phyloP scores from a whole-genome alignment of 2,329 filamentous ascomycete genomes.

The Microsporum canis region DNA sequence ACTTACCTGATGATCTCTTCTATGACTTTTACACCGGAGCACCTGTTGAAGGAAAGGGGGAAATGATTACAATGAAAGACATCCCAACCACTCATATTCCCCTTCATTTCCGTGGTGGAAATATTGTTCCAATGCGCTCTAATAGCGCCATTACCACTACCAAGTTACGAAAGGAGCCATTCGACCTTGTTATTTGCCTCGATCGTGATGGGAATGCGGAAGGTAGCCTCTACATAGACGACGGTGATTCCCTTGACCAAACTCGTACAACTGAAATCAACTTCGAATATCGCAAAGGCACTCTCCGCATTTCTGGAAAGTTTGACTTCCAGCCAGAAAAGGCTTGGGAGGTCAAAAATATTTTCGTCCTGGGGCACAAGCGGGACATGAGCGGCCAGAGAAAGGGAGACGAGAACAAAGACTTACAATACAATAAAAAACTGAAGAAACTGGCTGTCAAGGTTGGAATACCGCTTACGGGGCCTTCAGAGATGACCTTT shows the following conservation, averaged over 20 bases:
- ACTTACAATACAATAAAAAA: constrained; percentile 7
- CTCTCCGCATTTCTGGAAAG: constrained; percentile 16
- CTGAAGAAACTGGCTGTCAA: constrained; percentile 3
- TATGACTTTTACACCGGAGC: constrained; percentile 49
- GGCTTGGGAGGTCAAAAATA: constrained; percentile 35
- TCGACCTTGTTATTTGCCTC: constrained; percentile 60
- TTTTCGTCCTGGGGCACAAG: constrained; percentile 40
- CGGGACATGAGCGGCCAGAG: background rate
- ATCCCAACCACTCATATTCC: constrained; percentile 46
- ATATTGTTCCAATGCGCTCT: constrained; percentile 46
- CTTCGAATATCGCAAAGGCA: constrained; percentile 45
- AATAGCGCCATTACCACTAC: constrained; percentile 48
- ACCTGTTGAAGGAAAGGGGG: constrained; percentile 37
- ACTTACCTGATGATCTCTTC: constrained; percentile 48
- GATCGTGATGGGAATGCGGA: constrained; percentile 50
- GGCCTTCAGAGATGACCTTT: constrained; percentile 6
- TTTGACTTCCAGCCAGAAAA: constrained; percentile 14
- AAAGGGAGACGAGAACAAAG: background rate
- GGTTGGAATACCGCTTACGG: constrained; percentile 8
- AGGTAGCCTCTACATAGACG: constrained; percentile 65
- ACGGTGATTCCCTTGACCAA: constrained; percentile 59
- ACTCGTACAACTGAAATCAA: constrained; percentile 41
- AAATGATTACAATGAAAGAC: constrained; percentile 34
- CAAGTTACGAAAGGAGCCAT: constrained; percentile 51
- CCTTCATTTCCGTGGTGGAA: constrained; percentile 51